Conservation (phyloP, 2,329 filamentous ascomycete genomes). For the Teratosphaeria epicoccoides region DNA sequence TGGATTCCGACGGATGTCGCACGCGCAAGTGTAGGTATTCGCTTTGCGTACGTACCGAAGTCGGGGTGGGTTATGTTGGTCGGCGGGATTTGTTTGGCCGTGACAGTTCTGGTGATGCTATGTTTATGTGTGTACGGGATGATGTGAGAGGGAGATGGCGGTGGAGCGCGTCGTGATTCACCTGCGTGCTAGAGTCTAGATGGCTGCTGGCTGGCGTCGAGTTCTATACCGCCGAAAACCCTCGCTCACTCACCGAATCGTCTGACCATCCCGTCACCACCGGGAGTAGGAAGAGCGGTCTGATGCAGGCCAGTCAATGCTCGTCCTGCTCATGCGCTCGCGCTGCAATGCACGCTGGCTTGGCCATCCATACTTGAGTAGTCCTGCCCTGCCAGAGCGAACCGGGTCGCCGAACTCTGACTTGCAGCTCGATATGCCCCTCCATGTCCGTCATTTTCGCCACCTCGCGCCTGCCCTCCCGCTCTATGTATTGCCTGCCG, state of each 20-base stretch:
- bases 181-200: neutral
- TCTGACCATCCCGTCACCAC: neutral
- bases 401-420: neutral
- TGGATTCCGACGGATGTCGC: neutral
- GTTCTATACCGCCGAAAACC: neutral
- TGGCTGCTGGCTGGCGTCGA: neutral
- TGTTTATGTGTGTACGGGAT: neutral
- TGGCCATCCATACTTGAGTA: neutral
- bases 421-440: neutral
- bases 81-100: too few species aligned
- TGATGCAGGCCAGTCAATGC: neutral
- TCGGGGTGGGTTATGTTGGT: neutral
- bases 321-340: slow-evolving; percentile 1
- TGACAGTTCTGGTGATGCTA: neutral
- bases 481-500: too few species aligned
- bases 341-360: neutral
- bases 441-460: neutral
- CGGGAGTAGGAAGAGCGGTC: neutral
- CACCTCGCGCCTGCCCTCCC: neutral
- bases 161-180: neutral
- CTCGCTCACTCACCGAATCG: neutral
- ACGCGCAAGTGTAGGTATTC: neutral
- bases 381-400: neutral
- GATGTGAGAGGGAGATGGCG: neutral
- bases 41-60: neutral